Evolutionary conservation across 148 eudicot species (phyloP).

Genomic region (Nyssa sinensis): DNA sequence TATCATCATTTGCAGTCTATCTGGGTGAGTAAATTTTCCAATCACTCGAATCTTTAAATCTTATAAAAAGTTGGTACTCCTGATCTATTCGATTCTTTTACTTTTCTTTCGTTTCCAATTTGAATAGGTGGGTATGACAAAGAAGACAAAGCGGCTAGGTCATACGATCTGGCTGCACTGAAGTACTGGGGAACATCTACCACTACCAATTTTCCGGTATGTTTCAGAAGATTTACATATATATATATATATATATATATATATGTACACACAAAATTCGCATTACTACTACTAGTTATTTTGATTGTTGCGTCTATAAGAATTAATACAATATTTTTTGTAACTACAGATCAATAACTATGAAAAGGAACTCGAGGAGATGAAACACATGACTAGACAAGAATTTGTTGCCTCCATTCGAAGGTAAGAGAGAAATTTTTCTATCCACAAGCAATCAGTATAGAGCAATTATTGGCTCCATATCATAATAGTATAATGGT

Average conservation of each 20-base stretch:
- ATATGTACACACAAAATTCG: neutral
- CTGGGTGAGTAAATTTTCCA: slow-evolving; percentile 55
- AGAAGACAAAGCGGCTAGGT: slow-evolving; percentile 98
- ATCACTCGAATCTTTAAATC: neutral
- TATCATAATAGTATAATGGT: neutral
- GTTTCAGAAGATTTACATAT: neutral
- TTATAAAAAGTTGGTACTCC: neutral
- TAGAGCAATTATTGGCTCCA: neutral
- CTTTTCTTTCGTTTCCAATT: neutral
- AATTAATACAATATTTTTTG: neutral
- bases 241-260: too few species aligned
- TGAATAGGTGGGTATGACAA: slow-evolving; percentile 91
- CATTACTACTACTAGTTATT: neutral
- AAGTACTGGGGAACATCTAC: slow-evolving; percentile 99
- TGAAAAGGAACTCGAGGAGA: slow-evolving; percentile 92
- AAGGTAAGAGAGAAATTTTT: slow-evolving; percentile 43
- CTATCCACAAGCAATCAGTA: too few species aligned
- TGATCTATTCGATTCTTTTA: neutral
- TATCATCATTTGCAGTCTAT: slow-evolving; percentile 48
- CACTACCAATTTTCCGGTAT: slow-evolving; percentile 94
- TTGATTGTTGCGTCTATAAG: neutral
- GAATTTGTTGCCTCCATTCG: slow-evolving; percentile 93
- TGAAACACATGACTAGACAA: slow-evolving; percentile 97
- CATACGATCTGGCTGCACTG: slow-evolving; percentile 91
- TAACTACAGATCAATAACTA: slow-evolving; percentile 75